Percentiles rank a stretch among this genome's conserved stretches.
These are phyloP conservation scores for Apostasia ramifera DNA, from an alignment of 106 monocot genomes.

Conservation along the genomic window DNA sequence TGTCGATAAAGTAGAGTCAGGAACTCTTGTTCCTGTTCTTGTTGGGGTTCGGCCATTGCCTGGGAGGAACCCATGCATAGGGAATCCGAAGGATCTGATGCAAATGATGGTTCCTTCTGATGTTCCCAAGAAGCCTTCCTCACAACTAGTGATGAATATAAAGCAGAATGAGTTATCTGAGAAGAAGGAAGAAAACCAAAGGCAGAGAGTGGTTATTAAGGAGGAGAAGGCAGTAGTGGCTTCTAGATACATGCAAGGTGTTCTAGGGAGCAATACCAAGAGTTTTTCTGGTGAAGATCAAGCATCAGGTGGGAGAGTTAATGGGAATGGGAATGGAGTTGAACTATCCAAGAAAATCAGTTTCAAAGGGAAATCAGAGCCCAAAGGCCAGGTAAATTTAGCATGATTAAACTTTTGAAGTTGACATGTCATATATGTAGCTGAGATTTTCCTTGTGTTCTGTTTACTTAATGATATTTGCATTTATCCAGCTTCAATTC, in stretches of 20 bases:
- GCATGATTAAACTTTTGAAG: not conserved
- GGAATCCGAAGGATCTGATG: slow-evolving; percentile 91
- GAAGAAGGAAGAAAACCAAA: slow-evolving; percentile 29
- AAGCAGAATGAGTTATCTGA: slow-evolving; percentile 18
- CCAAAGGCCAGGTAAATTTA: slow-evolving; percentile 36
- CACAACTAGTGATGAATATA: slow-evolving; percentile 6
- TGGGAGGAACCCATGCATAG: slow-evolving; percentile 61
- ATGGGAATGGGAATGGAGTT: slow-evolving; percentile 8
- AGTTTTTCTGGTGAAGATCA: slow-evolving; percentile 11
- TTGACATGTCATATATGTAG: not conserved
- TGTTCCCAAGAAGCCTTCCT: slow-evolving; percentile 1
- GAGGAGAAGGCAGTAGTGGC: slow-evolving; percentile 63
- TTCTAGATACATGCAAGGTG: slow-evolving; percentile 75
- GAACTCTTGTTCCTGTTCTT: slow-evolving; percentile 70
- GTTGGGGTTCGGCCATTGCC: slow-evolving; percentile 79
- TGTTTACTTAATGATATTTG: no score
- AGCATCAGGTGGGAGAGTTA: slow-evolving; percentile 20
- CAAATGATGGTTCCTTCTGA: slow-evolving; percentile 50
- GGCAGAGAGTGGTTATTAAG: slow-evolving; percentile 64
- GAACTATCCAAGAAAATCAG: slow-evolving; percentile 15
- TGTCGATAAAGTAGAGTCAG: slow-evolving; percentile 61
- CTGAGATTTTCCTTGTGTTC: no score
- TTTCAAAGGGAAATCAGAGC: slow-evolving; percentile 32
- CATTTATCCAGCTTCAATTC: no score
- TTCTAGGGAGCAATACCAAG: slow-evolving; percentile 26